phyloP scores from a whole-genome alignment of 1,284 basidiomycete genomes.

The Spongiforma sp. region DNA sequence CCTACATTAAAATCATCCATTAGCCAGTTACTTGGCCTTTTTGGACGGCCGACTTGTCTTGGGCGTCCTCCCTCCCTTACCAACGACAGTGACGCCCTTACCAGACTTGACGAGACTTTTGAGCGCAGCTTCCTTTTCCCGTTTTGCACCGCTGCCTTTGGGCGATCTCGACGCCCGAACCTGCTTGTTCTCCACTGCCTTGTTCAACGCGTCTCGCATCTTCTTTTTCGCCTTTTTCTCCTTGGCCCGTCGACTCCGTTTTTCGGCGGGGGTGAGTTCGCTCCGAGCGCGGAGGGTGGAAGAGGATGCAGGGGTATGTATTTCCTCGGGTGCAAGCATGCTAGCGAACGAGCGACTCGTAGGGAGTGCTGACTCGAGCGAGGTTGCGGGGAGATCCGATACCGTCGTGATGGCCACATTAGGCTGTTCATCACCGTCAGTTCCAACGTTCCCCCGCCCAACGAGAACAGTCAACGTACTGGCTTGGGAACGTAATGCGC shows the following conservation, averaged over 20 bases:
- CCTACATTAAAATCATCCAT: no score
- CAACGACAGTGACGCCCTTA: conserved; percentile 87
- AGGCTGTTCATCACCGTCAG: conserved; percentile 57
- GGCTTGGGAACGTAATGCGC: conserved; percentile 96
- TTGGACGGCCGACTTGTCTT: conserved; percentile 10
- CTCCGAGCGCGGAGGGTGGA: conserved; percentile 65
- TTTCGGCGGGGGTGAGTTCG: conserved; percentile 89
- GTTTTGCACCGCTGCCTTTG: conserved; percentile 56
- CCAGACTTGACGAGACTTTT: conserved; percentile 82
- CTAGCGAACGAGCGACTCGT: conserved; percentile 76
- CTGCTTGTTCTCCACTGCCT: conserved; percentile 71
- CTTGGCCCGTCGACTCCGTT: conserved; percentile 74
- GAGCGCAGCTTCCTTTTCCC: conserved; percentile 83
- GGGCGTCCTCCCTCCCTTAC: conserved; percentile 58
- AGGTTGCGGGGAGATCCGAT: conserved; percentile 84
- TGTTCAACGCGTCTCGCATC: conserved; percentile 71
- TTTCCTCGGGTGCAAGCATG: conserved; percentile 94
- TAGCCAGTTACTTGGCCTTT: conserved; percentile 26
- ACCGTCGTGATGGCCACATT: conserved; percentile 90
- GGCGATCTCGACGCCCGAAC: conserved; percentile 39
- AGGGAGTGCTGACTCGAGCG: conserved; percentile 91
- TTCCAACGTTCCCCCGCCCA: not conserved
- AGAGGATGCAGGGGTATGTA: conserved; percentile 67
- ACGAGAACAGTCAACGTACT: conserved; percentile 48
- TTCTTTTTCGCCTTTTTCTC: conserved; percentile 79